Evolutionary conservation across 2,329 filamentous ascomycete genomes (phyloP).

Genomic region (Teratosphaeria epicoccoides): DNA sequence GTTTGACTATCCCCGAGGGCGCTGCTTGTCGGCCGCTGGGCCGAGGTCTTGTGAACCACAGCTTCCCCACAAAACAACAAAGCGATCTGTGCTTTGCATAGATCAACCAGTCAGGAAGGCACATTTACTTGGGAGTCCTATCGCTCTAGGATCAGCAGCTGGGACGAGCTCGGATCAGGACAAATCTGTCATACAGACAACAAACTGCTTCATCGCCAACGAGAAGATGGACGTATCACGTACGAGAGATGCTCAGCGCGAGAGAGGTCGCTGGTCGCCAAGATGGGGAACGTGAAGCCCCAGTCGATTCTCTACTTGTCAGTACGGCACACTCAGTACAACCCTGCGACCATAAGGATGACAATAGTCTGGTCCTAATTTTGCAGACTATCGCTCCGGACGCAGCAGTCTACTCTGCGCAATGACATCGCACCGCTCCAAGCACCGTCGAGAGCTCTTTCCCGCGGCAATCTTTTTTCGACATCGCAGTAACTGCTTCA

Average conservation of each 20-base stretch:
- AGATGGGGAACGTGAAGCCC: no score
- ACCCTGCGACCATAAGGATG: no score
- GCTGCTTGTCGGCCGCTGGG: neutral
- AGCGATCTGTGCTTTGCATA: no score
- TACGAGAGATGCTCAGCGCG: no score
- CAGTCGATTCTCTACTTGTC: no score
- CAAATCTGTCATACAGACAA: no score
- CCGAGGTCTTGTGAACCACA: neutral
- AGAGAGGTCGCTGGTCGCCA: no score
- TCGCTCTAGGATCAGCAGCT: neutral
- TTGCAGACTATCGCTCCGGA: neutral
- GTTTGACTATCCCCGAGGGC: neutral
- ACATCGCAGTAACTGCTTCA: conserved; percentile 5
- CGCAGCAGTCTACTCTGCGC: neutral
- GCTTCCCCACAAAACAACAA: neutral
- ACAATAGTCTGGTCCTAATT: no score
- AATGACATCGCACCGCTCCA: neutral
- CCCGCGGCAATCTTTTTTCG: conserved; percentile 12
- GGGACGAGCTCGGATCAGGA: no score
- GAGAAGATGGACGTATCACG: no score
- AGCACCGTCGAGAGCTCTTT: conserved; percentile 5
- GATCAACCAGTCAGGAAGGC: neutral
- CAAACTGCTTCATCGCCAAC: no score
- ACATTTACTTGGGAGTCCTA: neutral
- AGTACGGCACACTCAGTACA: no score